Base-by-base conservation (phyloP, 192 early-diverging fungal genomes). In the Coemansia sp. region DNA sequence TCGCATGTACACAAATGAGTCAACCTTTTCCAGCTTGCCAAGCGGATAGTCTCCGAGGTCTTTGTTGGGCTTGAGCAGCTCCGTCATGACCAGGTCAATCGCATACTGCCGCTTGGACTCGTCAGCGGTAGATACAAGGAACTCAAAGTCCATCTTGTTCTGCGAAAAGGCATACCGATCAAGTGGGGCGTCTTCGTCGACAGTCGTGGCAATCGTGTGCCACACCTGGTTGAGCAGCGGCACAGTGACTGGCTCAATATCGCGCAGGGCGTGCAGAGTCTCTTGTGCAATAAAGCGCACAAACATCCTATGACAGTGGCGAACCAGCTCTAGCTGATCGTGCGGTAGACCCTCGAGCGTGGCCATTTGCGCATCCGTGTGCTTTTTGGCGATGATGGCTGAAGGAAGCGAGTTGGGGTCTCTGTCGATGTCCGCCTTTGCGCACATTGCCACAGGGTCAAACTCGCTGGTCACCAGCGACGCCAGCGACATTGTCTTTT, bases 101-200 rank as follows among this genome's bases (percentile, higher is more conserved):
- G 80, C 80, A 44, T 82, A 71, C 20, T 60, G 65, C 9, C 75
- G 71, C 35, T 69, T 69, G 1, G 62, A 18, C 47, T n/a, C 40
- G 20, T 77, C 80, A 3, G 61, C 61, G 24, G 62, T 71, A 6
- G 71, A 40, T 13, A 68, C 71, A 9, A 74, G 59, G 67, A 83
- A 83, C 65, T 56, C 45, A 20, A 83, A 63, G 7, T 68, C 64
- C 1, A 79, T 29, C 58, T 65, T 69, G 76, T 73, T 75, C 52
- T 83, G 76, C 65, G 75, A 74, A 66, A 83, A 83, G 73, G 78
- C 81, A 24, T 73, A 74, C 53, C 47, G 47, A 55, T 83, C 74
- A 16, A 64, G 32, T 29, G 68, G 55, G n/a, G 75, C 74, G 4
- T 83, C 81, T 15, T 83, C 69, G 61, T 83, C 81, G 16, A 75